Conservation (phyloP, 2,329 filamentous ascomycete genomes). For the Endothia cerciana region DNA sequence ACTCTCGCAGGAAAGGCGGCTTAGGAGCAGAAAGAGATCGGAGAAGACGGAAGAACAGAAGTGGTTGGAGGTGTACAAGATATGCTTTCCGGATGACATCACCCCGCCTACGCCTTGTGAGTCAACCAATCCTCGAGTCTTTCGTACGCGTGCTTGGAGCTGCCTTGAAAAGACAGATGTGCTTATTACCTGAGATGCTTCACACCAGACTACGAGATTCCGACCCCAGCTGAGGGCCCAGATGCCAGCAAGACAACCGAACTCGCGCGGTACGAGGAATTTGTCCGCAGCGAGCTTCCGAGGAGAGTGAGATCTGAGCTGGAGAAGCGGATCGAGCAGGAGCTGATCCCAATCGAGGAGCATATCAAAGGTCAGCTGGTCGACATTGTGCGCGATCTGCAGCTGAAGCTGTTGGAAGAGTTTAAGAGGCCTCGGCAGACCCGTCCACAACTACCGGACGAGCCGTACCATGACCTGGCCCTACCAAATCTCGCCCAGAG, state of each 20-base stretch:
- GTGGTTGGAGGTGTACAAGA: slow-evolving; percentile 27
- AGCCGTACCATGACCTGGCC: neutral
- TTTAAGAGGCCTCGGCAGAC: slow-evolving; percentile 14
- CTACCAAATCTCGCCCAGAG: neutral
- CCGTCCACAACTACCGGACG: neutral
- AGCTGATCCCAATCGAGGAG: slow-evolving; percentile 28
- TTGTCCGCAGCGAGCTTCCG: slow-evolving; percentile 26
- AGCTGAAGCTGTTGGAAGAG: slow-evolving; percentile 28
- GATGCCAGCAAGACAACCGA: slow-evolving; percentile 9
- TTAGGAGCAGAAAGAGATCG: slow-evolving; percentile 23
- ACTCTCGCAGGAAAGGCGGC: slow-evolving; percentile 16
- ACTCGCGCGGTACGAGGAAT: slow-evolving; percentile 28
- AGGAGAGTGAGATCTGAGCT: slow-evolving; percentile 27
- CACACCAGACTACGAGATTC: slow-evolving; percentile 23
- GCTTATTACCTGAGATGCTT: neutral
- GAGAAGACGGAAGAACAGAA: slow-evolving; percentile 29
- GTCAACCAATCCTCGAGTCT: neutral
- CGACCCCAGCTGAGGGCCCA: neutral
- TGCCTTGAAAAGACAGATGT: neutral
- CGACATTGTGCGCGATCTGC: slow-evolving; percentile 29
- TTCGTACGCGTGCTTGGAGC: neutral
- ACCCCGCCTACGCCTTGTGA: slow-evolving; percentile 27
- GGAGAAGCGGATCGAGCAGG: slow-evolving; percentile 27
- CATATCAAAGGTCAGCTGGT: slow-evolving; percentile 26
- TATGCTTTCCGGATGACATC: slow-evolving; percentile 29